Percentiles rank a stretch among this genome's conserved stretches.
phyloP scores from a whole-genome alignment of 768 basidiomycete species.

The Hemileccinum rubropunctum region DNA sequence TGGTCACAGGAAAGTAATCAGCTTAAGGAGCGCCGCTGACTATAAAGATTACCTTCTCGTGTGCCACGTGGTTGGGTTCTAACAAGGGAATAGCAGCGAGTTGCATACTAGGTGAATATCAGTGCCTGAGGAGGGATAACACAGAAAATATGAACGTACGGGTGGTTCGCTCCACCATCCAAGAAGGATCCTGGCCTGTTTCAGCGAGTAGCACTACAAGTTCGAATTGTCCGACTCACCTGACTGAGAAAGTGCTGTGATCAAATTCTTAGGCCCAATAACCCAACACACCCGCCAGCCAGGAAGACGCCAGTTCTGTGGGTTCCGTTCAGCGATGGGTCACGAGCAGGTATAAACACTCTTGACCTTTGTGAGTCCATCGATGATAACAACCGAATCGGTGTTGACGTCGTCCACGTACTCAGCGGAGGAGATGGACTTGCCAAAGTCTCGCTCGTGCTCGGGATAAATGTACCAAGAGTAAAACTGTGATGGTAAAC shows the following conservation, averaged over 20 bases:
- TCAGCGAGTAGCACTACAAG: neutral
- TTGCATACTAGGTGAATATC: constrained; percentile 56
- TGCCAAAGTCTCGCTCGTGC: constrained; percentile 66
- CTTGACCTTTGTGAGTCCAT: constrained; percentile 85
- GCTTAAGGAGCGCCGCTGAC: neutral
- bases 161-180: constrained; percentile 93
- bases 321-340: constrained; percentile 10
- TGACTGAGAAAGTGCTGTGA: constrained; percentile 89
- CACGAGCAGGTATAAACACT: neutral
- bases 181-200: constrained; percentile 67
- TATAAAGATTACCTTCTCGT: constrained; percentile 57
- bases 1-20: neutral
- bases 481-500: constrained; percentile 60
- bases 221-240: constrained; percentile 36
- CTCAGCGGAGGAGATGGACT: constrained; percentile 76
- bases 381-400: constrained; percentile 82
- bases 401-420: constrained; percentile 86
- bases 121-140: neutral
- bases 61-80: constrained; percentile 60
- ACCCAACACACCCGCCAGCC: constrained; percentile 97
- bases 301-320: constrained; percentile 89
- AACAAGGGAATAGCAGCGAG: constrained; percentile 84
- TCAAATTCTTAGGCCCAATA: constrained; percentile 82
- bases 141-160: constrained; percentile 46
- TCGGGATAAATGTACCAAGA: constrained; percentile 95